Base-by-base conservation (phyloP, 2,329 filamentous ascomycete genomes). In the Pestalotiopsis sp. region DNA sequence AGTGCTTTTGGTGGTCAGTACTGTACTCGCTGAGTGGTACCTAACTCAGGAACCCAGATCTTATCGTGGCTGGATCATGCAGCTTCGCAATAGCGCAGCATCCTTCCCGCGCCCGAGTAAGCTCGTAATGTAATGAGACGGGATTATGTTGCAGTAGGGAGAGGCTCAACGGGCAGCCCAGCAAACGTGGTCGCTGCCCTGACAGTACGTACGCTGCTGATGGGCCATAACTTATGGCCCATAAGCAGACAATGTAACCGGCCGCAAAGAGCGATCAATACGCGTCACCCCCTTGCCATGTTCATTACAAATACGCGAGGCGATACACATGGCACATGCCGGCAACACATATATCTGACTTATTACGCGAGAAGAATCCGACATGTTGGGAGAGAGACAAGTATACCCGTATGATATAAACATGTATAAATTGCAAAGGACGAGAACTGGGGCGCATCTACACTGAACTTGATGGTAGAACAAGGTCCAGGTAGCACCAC, bases 1-100 rank as follows among this genome's bases (percentile, higher is more conserved):
- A n/a, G 45, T n/a, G 17, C 45, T 17, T 52, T n/a, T 52, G 17
- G 45, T 52, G 23, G 23, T 23, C 23, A 23, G 23, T 23, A 23
- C 1, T 49, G 45, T 52, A n/a, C 17, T 52, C 7, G 4, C 3
- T n/a, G 5, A 52, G 45, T 52, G 20, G 45, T 52, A 52, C 45
- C 45, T 52, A 6, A 62, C 4, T 36, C 59, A 62, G 59, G 31
- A 62, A 62, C 59, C 31, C 27, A 62, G 36, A 62, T 62, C 59
- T 62, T 62, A 39, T 62, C 59, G 59, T 62, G 59, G 59, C 59
- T 62, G 59, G 31, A 62, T 36, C 36, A 27, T 62, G 59, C 59
- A 62, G 59, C 31, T 7, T 62, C 6, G 27, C 59, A 27, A 59
- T 27, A 36, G 23, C 23, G 23, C 23, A 27, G 57, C 23, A 25